Percentiles rank a stretch among this genome's conserved stretches.
phyloP scores from a whole-genome alignment of 106 monocot species.

The Dendrobium catenatum region DNA sequence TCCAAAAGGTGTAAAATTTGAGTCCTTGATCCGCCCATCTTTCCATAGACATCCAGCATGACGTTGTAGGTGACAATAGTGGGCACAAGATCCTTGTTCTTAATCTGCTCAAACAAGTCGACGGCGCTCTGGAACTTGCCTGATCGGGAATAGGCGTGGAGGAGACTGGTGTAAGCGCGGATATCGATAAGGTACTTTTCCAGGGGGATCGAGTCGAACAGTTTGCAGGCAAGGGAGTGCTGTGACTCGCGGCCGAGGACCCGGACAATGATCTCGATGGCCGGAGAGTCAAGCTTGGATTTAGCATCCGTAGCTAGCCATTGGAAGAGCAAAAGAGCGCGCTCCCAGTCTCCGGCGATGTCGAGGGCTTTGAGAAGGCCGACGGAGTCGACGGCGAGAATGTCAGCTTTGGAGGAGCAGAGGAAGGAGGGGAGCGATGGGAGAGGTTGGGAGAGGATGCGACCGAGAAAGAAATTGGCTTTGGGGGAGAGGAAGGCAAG shows the following conservation, averaged over 20 bases:
- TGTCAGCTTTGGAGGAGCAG: constrained; percentile 22
- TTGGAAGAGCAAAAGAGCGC: constrained; percentile 45
- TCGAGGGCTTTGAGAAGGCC: constrained; percentile 45
- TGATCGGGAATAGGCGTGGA: constrained; percentile 44
- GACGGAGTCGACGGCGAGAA: constrained; percentile 29
- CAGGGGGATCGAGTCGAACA: constrained; percentile 51
- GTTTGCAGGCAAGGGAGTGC: constrained; percentile 47
- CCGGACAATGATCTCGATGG: constrained; percentile 47
- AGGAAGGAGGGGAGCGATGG: constrained; percentile 20
- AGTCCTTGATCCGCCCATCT: constrained; percentile 60
- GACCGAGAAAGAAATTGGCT: constrained; percentile 44
- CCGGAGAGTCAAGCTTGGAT: constrained; percentile 33
- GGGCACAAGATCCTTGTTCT: constrained; percentile 46
- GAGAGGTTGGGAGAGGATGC: constrained; percentile 25
- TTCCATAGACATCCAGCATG: constrained; percentile 70
- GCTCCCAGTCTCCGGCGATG: constrained; percentile 44
- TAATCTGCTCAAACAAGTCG: constrained; percentile 47
- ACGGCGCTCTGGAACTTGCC: constrained; percentile 42
- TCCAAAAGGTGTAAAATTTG: constrained; percentile 51
- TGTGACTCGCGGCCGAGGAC: constrained; percentile 49
- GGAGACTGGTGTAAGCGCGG: constrained; percentile 75
- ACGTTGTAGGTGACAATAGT: constrained; percentile 90
- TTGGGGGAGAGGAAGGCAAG: constrained; percentile 48
- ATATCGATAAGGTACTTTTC: constrained; percentile 47
- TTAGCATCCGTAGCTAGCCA: constrained; percentile 29